Evolutionary conservation across 202 grass and related monocot genomes (phyloP).

Genomic region (Zoysia matrella): DNA sequence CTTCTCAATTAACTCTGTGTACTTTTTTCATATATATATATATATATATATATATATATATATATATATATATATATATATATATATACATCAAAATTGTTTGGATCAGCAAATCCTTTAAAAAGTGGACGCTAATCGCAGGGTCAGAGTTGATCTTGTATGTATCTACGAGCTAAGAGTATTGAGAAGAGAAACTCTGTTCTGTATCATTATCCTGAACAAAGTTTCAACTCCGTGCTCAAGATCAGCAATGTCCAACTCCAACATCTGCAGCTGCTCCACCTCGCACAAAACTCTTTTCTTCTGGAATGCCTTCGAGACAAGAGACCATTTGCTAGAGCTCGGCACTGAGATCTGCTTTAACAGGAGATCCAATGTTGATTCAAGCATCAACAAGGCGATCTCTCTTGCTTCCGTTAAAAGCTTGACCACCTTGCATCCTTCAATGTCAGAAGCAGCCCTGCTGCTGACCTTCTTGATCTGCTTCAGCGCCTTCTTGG

Average conservation of each 20-base stretch:
- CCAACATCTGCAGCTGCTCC: constrained; percentile 32
- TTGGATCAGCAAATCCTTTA: constrained; percentile 48
- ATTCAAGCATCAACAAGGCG: constrained; percentile 42
- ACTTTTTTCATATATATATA: constrained; percentile 42
- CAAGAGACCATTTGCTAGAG: constrained; percentile 55
- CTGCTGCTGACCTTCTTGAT: constrained; percentile 49
- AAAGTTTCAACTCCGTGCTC: constrained; percentile 54
- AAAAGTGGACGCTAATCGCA: neutral
- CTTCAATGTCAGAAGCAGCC: constrained; percentile 9
- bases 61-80: constrained; percentile 27
- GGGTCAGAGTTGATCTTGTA: constrained; percentile 10
- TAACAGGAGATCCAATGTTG: constrained; percentile 21
- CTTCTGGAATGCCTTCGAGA: constrained; percentile 43
- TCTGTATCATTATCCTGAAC: constrained; percentile 63
- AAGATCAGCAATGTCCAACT: constrained; percentile 50
- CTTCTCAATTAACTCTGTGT: constrained; percentile 26
- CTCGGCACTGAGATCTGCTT: constrained; percentile 10
- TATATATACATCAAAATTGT: constrained; percentile 4
- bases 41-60: constrained; percentile 8
- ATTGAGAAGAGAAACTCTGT: constrained; percentile 71
- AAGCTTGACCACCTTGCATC: constrained; percentile 27
- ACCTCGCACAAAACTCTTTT: constrained; percentile 26
- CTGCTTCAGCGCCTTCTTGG: constrained; percentile 52
- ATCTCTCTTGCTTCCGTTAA: constrained; percentile 50
- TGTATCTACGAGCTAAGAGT: constrained; percentile 50